Evolutionary conservation across 345 rosid species (phyloP), one percentile per base, ranked within the genome.

Genomic region (Psidium friedrichsthalianum): DNA sequence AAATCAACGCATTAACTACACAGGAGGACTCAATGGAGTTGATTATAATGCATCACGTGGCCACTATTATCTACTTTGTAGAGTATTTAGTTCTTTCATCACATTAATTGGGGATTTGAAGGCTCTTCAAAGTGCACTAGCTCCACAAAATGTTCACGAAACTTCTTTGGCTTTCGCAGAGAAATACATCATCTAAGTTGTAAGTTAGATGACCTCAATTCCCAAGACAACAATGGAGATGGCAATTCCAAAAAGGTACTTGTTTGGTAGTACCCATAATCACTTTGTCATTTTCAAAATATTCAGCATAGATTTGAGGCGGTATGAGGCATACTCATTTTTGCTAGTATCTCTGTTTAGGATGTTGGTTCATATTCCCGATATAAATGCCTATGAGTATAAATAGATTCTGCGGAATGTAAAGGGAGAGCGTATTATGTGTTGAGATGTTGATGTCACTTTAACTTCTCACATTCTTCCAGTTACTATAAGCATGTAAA

Each of bases 101-200:
- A 32, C 44, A 32, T 32, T 64, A 64, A 64, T 32, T 64, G 78
- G 44, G 24, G 36, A 32, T 32, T 64, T 22, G 18, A 32, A 32
- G 44, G 83, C 52, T 81, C 24, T 9, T 44, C 40, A 47, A 7
- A 29, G 54, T 14, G 61, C 52, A 40, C 42, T 44, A 18, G 22
- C 29, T 76, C 54, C 20, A 61, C 54, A 85, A 86, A 58, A 84
- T 82, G 82, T 82, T 87, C 86, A 78, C 69, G 58, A 42, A 83
- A 51, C 84, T 61, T 44, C 56, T 82, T 82, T 82, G 21, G 13
- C 83, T 87, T 90, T 76, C 90, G 90, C 94, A 97, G 99, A 93
- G 95, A 96, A 91, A 88, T 92, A 32, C 85, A 90, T 82, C 91
- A 90, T 89, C 90, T 96, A 16, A 95, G 86, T 86, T 54, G 88